Evolutionary conservation across 2,329 filamentous ascomycete species (phyloP), one percentile per base, ranked within the genome.

Genomic region (Dactylonectria estremocensis): DNA sequence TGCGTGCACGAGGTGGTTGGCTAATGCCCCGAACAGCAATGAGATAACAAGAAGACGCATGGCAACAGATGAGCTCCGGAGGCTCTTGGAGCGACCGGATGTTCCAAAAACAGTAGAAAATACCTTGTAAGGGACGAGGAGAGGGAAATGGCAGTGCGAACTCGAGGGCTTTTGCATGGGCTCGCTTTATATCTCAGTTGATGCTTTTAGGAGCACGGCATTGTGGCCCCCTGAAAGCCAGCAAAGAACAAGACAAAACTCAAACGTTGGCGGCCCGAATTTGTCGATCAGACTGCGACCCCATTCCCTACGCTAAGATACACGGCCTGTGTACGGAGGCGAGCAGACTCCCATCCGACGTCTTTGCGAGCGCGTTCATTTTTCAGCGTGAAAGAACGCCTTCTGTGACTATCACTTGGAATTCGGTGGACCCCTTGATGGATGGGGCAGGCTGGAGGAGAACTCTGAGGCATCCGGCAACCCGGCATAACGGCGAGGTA

Each of bases 1-100:
- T n/a, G 69, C 69, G 35, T 57, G 68, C 9, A 22, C 62, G n/a
- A 71, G 49, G 13, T 62, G 49, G 13, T 62, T 20, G n/a, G 33
- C 33, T 18, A 71, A 40, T 5, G 48, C 37, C 13, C n/a, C 50
- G 2, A 28, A 7, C 16, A 71, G 16, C 37, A 69, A 20, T 16
- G 66, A 67, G 50, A 69, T 18, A 0, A 50, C 55, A 20, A 69
- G 11, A 14, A 71, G 57, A 69, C 59, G 69, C 69, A 71, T 71
- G 62, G 28, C 28, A 18, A 46, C 18, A n/a, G 48, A 50, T 4
- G 24, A 16, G 22, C 22, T 16, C 14, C n/a, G 48, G 16, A 50
- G n/a, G 48, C 20, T 18, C 3, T 11, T n/a, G 13, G 24, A 31
- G n/a, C 7, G 24, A 50, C 8, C 13, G 22, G 24, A 31, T 8